Conservation (phyloP, 495 filamentous ascomycete species). For the Lentithecium fluviatile region DNA sequence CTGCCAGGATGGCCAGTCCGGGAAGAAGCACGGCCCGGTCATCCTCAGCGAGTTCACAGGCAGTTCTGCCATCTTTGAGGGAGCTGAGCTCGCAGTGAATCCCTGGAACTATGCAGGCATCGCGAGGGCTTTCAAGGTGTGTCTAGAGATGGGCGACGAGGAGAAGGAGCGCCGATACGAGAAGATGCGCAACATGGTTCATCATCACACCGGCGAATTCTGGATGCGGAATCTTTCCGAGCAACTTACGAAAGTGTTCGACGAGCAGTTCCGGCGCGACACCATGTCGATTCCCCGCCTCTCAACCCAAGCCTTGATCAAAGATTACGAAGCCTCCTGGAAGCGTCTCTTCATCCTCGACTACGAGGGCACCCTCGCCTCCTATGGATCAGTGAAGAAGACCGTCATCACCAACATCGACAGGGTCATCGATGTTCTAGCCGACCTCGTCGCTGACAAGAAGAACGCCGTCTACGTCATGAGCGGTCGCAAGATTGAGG, state of each 20-base stretch:
- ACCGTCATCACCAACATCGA: constrained; percentile 82
- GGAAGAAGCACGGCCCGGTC: constrained; percentile 79
- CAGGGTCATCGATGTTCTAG: constrained; percentile 74
- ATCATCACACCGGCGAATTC: constrained; percentile 74
- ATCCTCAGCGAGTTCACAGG: constrained; percentile 94
- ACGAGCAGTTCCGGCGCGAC: constrained; percentile 78
- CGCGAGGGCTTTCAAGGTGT: constrained; percentile 75
- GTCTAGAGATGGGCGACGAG: constrained; percentile 69
- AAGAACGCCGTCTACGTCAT: constrained; percentile 89
- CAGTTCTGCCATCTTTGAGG: constrained; percentile 77
- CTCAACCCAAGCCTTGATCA: constrained; percentile 59
- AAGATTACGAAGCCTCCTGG: constrained; percentile 61
- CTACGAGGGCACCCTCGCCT: constrained; percentile 87
- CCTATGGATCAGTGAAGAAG: constrained; percentile 73
- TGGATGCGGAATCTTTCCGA: constrained; percentile 76
- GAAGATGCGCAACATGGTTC: constrained; percentile 69
- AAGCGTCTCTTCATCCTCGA: constrained; percentile 83
- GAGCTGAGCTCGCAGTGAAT: constrained; percentile 77
- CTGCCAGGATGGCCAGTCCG: constrained; percentile 81
- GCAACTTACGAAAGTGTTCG: constrained; percentile 67
- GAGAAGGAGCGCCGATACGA: constrained; percentile 74
- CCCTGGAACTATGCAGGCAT: constrained; percentile 90
- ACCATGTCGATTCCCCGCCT: constrained; percentile 81
- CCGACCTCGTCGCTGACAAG: constrained; percentile 72
- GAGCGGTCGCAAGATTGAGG: constrained; percentile 79